Evolutionary conservation across 176 grass and related monocot genomes (phyloP).

Genomic region (sorghum (Sorghum bicolor)): DNA sequence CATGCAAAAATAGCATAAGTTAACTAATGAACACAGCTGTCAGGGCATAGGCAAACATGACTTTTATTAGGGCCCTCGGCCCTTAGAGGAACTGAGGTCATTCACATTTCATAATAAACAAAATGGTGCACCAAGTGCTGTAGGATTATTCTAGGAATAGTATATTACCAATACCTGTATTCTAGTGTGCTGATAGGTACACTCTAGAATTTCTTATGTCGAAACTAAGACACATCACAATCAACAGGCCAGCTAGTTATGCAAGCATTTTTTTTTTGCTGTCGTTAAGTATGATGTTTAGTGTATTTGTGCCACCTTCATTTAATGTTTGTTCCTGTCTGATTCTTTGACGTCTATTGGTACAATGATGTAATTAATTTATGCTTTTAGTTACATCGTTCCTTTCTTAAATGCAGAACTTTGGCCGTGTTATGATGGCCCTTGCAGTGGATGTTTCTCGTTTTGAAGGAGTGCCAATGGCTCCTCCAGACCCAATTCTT

Average conservation of each 20-base stretch:
- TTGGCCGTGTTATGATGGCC: constrained; percentile 46
- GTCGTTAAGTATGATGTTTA: neutral
- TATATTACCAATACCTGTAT: neutral
- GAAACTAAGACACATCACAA: neutral
- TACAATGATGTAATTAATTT: neutral
- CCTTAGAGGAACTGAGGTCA: neutral
- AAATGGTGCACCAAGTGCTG: neutral
- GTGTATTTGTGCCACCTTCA: neutral
- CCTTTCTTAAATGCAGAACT: constrained; percentile 36
- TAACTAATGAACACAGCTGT: neutral
- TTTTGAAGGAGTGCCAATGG: constrained; percentile 89
- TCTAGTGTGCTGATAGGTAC: neutral
- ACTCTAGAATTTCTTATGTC: neutral
- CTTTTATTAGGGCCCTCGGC: neutral
- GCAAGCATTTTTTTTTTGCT: neutral
- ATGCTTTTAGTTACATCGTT: constrained; percentile 21
- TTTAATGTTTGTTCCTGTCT: neutral
- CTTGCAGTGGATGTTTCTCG: constrained; percentile 71
- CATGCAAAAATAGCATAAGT: neutral
- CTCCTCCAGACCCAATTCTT: constrained; percentile 93
- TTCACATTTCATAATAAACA: neutral
- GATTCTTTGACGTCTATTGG: neutral
- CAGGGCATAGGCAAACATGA: neutral
- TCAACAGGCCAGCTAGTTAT: neutral
- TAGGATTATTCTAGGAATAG: neutral